Conservation (phyloP, 352 stramenopile species). For the Globisporangium alternatum region DNA sequence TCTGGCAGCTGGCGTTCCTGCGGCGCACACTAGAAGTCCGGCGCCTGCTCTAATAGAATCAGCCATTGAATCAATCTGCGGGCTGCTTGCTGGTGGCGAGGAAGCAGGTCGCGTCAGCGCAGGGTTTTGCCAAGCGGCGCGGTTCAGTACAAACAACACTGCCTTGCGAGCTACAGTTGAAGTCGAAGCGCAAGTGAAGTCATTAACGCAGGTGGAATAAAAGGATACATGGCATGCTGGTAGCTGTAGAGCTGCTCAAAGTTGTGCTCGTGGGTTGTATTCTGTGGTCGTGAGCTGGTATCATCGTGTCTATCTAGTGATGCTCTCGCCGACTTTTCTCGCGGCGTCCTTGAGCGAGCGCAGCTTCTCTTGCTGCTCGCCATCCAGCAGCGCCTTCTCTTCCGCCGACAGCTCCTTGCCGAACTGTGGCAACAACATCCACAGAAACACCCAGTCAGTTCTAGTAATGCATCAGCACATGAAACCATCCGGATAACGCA, state of each 20-base stretch:
- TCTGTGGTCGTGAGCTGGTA: neutral
- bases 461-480: neutral
- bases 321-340: conserved; percentile 63
- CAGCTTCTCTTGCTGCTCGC: conserved; percentile 68
- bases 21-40: conserved; percentile 81
- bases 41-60: conserved; percentile 60
- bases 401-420: conserved; percentile 62
- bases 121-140: neutral
- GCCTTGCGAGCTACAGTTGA: neutral
- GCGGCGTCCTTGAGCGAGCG: conserved; percentile 67
- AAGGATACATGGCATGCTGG: neutral
- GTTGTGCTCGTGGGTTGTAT: neutral
- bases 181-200: neutral
- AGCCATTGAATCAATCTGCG: neutral
- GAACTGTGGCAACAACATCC: conserved; percentile 30
- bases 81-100: neutral
- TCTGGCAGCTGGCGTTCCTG: conserved; percentile 85
- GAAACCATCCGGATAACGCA: conserved; percentile 15
- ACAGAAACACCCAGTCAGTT: neutral
- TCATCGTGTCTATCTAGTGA: conserved; percentile 21
- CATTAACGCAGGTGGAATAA: neutral
- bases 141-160: neutral
- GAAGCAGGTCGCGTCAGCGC: neutral
- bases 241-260: neutral
- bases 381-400: conserved; percentile 57